These are phyloP conservation scores for Schizochytrium sp. DNA, from an alignment of 108 stramenopile species.

Conservation along the genomic window DNA sequence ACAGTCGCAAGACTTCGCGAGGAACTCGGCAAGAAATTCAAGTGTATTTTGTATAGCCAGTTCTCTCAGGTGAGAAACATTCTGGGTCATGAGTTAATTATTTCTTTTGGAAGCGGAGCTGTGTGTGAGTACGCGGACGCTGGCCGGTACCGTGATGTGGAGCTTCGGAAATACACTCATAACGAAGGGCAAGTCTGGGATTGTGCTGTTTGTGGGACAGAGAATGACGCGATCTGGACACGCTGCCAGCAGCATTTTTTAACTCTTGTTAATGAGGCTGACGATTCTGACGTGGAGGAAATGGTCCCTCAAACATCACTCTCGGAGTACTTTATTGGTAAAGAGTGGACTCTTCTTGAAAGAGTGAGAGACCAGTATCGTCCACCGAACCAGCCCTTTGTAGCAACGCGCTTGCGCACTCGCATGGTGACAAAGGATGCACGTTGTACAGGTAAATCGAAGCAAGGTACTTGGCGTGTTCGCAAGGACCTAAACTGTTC, in stretches of 20 bases:
- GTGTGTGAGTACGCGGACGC: slow-evolving; percentile 30
- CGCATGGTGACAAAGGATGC: neutral
- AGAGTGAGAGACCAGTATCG: neutral
- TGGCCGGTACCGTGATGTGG: slow-evolving; percentile 15
- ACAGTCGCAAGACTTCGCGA: neutral
- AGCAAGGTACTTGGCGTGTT: neutral
- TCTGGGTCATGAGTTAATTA: slow-evolving; percentile 40
- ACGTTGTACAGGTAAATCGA: neutral
- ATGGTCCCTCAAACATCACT: neutral
- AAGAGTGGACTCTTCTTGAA: slow-evolving; percentile 18
- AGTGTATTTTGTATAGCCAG: slow-evolving; percentile 34
- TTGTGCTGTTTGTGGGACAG: slow-evolving; percentile 40
- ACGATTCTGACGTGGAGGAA: neutral
- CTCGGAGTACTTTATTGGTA: slow-evolving; percentile 36
- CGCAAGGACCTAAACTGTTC: slow-evolving; percentile 3
- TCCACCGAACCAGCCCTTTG: neutral
- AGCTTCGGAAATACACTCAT: slow-evolving; percentile 43
- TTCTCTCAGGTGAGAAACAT: slow-evolving; percentile 27
- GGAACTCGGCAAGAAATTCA: neutral
- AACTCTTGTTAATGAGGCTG: slow-evolving; percentile 3
- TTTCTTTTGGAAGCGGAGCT: neutral
- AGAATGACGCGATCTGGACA: slow-evolving; percentile 7
- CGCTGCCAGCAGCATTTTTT: slow-evolving; percentile 30
- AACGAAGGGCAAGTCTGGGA: neutral
- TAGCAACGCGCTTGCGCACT: neutral